Evolutionary conservation across 2,329 filamentous ascomycete species (phyloP), one percentile per base, ranked within the genome.

Genomic region (Basipetospora sp.): DNA sequence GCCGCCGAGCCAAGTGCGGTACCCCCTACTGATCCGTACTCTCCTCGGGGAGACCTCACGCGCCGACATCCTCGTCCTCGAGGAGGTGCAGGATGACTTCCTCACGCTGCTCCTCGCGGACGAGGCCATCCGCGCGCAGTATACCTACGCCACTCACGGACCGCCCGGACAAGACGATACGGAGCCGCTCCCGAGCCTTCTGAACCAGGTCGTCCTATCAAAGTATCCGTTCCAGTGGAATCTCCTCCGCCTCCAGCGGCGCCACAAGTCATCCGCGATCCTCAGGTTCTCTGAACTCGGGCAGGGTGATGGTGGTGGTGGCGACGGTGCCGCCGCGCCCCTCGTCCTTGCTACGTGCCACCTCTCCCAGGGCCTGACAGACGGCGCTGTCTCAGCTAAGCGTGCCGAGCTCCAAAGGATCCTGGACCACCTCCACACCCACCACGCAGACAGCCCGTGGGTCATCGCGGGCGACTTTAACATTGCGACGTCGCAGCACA

Each of bases 31-130:
- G 32, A 41, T 68, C 15, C 46, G 51, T 5, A 69, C 61, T 39
- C 50, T 72, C 3, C 47, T 71, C 4, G 58, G 60, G 0, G 39
- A 49, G 4, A 50, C 53, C 6, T 64, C 65, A 3, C 41, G 48
- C 1, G 57, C 68, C 6, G 67, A 72, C 40, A 52, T 70, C 3
- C 44, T 71, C 8, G 56, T 71, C 3, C 59, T 81, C 4, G 66
- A 80, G 49, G 77, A 80, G 53, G 69, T 80, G 1, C 77, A 74
- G 0, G 74, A 80, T 43, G 62, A 71, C 29, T 77, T 80, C 42
- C 61, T 81, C 0, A 60, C 62, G 0, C 65, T 63, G 40, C 55
- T 81, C 1, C 64, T 80, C 2, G 47, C 49, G 3, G 51, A 70
- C 39, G 41, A 54, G 2, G 47, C 53, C 2, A 56, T 80, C 17